Percentiles rank a stretch among this genome's conserved stretches.
Conservation (phyloP, 768 basidiomycete genomes). For the Mycena polygramma region DNA sequence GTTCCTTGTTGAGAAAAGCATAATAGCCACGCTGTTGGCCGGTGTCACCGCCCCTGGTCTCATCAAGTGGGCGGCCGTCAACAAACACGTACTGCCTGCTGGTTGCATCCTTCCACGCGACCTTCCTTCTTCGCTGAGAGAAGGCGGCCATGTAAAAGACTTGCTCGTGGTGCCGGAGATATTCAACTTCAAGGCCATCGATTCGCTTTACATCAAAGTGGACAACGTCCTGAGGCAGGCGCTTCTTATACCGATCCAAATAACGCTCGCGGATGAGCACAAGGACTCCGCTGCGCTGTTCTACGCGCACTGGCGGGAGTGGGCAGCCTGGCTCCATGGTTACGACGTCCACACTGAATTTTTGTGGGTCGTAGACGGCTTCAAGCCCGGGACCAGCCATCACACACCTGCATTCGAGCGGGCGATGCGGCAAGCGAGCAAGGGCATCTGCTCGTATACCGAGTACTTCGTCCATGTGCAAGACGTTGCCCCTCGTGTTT, state of each 20-base stretch:
- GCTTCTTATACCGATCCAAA: background rate
- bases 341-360: background rate
- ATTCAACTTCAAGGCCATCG: conserved; percentile 1
- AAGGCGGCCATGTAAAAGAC: background rate
- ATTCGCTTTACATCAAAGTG: background rate
- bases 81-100: background rate
- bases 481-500: too few species aligned
- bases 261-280: background rate
- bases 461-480: too few species aligned
- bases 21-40: background rate
- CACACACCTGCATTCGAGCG: too few species aligned
- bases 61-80: background rate
- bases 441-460: too few species aligned
- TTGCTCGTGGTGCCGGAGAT: conserved; percentile 1
- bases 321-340: background rate
- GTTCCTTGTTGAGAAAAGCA: background rate
- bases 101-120: background rate
- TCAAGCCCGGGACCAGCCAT: background rate
- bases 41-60: background rate
- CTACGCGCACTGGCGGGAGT: background rate
- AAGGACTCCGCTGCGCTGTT: background rate
- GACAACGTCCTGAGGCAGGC: background rate
- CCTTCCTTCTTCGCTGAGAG: background rate
- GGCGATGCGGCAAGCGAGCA: too few species aligned
- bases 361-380: background rate